A percentile compares a stretch with the other conserved stretches of the same genome.
Conservation (phyloP, 805 yeast genomes). For the Pichia gijzeniarum region DNA sequence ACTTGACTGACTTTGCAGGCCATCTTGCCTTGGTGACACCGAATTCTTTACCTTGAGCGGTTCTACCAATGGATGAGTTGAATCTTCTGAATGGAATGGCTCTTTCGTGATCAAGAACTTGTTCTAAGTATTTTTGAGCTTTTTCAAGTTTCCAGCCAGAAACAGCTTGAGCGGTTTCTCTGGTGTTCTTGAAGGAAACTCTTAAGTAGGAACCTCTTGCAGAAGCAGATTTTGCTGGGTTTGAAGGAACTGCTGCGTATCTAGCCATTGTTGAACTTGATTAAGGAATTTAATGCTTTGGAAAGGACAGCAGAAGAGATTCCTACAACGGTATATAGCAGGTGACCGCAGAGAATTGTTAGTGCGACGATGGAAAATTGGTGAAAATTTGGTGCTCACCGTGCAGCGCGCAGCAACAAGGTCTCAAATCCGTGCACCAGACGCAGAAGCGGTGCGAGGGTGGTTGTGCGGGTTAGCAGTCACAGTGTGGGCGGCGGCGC, state of each 20-base stretch:
- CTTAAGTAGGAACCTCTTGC: conserved; percentile 99
- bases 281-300: conserved; percentile 1
- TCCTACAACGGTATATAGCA: too few species aligned
- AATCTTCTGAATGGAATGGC: conserved; percentile 99
- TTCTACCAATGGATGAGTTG: conserved; percentile 95
- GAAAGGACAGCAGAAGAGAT: neutral
- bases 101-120: conserved; percentile 96
- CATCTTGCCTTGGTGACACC: conserved; percentile 99
- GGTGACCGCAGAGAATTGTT: too few species aligned
- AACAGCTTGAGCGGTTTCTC: conserved; percentile 98
- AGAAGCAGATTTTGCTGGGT: conserved; percentile 99
- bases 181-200: conserved; percentile 99
- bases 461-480: too few species aligned
- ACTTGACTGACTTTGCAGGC: conserved; percentile 98
- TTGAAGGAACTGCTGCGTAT: conserved; percentile 98
- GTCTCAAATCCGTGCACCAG: conserved; percentile 1
- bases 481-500: too few species aligned
- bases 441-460: too few species aligned
- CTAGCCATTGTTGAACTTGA: conserved; percentile 69
- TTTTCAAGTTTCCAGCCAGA: conserved; percentile 95
- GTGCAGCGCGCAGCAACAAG: too few species aligned
- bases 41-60: conserved; percentile 99
- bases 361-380: too few species aligned
- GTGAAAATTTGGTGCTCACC: too few species aligned
- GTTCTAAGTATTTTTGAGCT: conserved; percentile 93